Base-by-base conservation (phyloP, 2,329 filamentous ascomycete genomes). In the Aplosporella prunicola region DNA sequence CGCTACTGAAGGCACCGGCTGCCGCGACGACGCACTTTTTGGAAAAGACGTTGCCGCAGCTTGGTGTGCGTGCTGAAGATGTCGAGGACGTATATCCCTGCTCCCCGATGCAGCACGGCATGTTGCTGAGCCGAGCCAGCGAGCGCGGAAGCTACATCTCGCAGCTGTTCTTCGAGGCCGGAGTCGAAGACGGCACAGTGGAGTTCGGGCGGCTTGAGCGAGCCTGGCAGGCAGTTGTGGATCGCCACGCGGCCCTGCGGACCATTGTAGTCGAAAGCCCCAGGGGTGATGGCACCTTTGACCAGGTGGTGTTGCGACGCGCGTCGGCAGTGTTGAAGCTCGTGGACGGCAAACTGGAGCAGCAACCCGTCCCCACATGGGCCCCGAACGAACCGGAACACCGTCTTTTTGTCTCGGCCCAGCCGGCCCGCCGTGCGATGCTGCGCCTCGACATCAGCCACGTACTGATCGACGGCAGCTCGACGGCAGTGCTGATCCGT, bases 381-480 rank as follows among this genome's bases (percentile, higher is more conserved):
- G 44, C 50, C 16, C 48, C 56, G 13, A 46, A 47, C 16, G 43
- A 55, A 8, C 60, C 68, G 3, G 61, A 67, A 18, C 64, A 72
- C 46, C 34, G 9, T 11, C 20, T 37, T 2, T 15, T 37, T 20
- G 11, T 35, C 8, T 27, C 18, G n/a, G 26, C 8, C 16, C 22
- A 13, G 15, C 5, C 2, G 8, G 5, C 16, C 10, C 9, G 2
- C 1, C 17, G 11, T 10, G 34, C 20, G 7, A 5, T 23, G n/a
- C 14, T 37, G 13, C 60, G 60, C 5, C 50, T 72, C 9, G 69
- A 73, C 38, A 53, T 74, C 13, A 72, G 63, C 43, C 69, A 73
- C 44, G 64, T 62, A 8, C 63, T 69, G 20, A 68, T 66, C 53
- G 70, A 74, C 49, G 70, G 69, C 1, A 60, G 58, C 24, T 72